phyloP scores from a whole-genome alignment of 768 basidiomycete species.

The Mycena olivaceomarginata region DNA sequence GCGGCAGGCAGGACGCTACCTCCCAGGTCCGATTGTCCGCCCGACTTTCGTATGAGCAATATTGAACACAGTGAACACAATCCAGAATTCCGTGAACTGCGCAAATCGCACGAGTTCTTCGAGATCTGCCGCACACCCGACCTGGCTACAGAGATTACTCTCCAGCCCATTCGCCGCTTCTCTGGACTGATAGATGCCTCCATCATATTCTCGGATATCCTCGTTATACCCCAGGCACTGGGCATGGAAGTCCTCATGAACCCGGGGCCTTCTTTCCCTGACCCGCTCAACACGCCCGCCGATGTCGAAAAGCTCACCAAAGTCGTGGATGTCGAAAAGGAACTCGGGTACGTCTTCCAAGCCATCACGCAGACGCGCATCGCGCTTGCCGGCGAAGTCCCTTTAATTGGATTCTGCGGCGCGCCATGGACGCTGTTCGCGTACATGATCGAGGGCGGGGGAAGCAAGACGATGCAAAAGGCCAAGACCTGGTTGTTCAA shows the following conservation, averaged over 20 bases:
- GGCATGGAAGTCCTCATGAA: conserved; percentile 97
- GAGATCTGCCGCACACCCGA: conserved; percentile 95
- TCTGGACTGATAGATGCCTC: conserved; percentile 92
- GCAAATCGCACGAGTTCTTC: conserved; percentile 94
- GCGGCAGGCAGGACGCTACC: conserved; percentile 97
- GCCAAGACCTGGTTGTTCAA: conserved; percentile 97
- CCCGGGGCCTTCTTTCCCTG: conserved; percentile 92
- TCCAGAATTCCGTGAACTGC: conserved; percentile 92
- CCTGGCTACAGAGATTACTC: conserved; percentile 91
- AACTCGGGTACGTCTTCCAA: conserved; percentile 93
- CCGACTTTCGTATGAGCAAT: conserved; percentile 1
- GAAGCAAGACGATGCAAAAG: conserved; percentile 92
- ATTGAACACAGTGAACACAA: conserved; percentile 28
- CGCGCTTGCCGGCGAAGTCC: conserved; percentile 90
- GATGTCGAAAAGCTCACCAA: conserved; percentile 79
- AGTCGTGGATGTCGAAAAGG: conserved; percentile 86
- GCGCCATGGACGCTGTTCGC: conserved; percentile 99
- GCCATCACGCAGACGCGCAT: conserved; percentile 92
- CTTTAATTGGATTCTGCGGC: conserved; percentile 97
- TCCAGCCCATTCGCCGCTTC: conserved; percentile 96
- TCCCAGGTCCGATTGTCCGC: conserved; percentile 81
- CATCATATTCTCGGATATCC: conserved; percentile 99
- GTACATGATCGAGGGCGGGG: conserved; percentile 99
- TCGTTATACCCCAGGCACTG: conserved; percentile 98
- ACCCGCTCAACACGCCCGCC: conserved; percentile 86